Evolutionary conservation across 768 basidiomycete species (phyloP), one percentile per base, ranked within the genome.

Genomic region (Phaeolepiota aurea): DNA sequence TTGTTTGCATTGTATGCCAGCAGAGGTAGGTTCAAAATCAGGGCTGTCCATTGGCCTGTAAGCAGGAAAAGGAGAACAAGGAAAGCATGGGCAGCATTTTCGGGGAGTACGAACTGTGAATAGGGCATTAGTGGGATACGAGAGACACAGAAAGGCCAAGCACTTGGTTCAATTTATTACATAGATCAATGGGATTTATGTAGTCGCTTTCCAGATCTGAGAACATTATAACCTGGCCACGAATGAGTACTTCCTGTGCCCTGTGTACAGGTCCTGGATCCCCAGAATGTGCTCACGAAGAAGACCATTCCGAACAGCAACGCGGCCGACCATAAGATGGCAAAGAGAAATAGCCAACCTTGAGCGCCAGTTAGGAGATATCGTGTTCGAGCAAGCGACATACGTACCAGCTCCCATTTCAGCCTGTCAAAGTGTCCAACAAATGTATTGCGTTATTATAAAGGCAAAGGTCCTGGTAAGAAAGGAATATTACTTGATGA

Each of bases 151-250:
- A 42, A 16, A 14, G 10, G 28, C 34, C 18, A 63, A 71, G 32
- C 45, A 93, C 94, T 65, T 90, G 87, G 61, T 98, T 97, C 53
- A 98, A 82, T 69, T 96, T 97, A 71, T 97, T 97, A 66, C 94
- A 98, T 31, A 97, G 82, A 64, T 98, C 94, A 74, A 98, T 98
- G 42, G 94, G 94, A 64, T 98, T 98, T 71, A 97, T 93, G 68
- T 97, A 97, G 74, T 96, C 92, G 72, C 90, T 94, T 64, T 96
- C 93, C 56, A 98, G 71, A 69, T 98, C 94, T 19, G 91, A 96
- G 72, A 96, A 97, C 94, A 97, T 97, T 72, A 98, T 97, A 55
- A 98, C 92, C 93, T 97, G 51, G 35, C 16, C 32, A 9, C 16
- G 33, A 14, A n/a, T n/a, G n/a, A n/a, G n/a, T n/a, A n/a, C n/a